phyloP scores from a whole-genome alignment of 2,329 filamentous ascomycete species.

The Epichloe aotearoae region DNA sequence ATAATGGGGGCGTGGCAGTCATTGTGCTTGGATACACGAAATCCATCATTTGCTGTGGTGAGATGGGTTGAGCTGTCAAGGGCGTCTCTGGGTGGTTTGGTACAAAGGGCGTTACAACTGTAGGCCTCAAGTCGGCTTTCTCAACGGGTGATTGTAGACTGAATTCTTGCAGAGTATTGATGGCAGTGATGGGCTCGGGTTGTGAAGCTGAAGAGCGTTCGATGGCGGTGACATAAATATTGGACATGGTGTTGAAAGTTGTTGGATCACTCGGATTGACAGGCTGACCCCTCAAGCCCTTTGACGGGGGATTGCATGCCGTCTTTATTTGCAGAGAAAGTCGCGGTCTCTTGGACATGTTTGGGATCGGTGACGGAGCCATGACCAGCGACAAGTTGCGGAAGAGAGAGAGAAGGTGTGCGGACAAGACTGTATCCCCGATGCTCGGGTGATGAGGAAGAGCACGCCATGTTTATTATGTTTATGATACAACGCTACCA shows the following conservation, averaged over 20 bases:
- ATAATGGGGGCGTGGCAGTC: conserved; percentile 46
- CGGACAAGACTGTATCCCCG: not conserved
- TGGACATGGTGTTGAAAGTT: conserved; percentile 52
- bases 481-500: not conserved
- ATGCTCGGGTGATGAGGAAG: not conserved
- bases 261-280: conserved; percentile 47
- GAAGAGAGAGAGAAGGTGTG: not conserved
- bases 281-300: conserved; percentile 19
- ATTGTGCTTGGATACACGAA: conserved; percentile 40
- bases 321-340: conserved; percentile 44
- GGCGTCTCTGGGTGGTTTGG: conserved; percentile 40
- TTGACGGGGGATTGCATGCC: conserved; percentile 22
- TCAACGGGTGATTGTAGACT: conserved; percentile 18
- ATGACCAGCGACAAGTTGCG: conserved; percentile 2
- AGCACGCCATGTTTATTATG: not conserved
- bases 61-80: conserved; percentile 35
- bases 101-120: conserved; percentile 30
- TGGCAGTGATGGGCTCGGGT: conserved; percentile 34
- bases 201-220: conserved; percentile 40
- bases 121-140: conserved; percentile 18
- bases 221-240: conserved; percentile 50
- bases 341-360: conserved; percentile 34
- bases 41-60: conserved; percentile 31
- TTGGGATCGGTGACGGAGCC: conserved; percentile 12
- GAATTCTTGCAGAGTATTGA: conserved; percentile 27